phyloP scores from a whole-genome alignment of 805 yeast genomes.

The Sungouiozyma intestinalis region DNA sequence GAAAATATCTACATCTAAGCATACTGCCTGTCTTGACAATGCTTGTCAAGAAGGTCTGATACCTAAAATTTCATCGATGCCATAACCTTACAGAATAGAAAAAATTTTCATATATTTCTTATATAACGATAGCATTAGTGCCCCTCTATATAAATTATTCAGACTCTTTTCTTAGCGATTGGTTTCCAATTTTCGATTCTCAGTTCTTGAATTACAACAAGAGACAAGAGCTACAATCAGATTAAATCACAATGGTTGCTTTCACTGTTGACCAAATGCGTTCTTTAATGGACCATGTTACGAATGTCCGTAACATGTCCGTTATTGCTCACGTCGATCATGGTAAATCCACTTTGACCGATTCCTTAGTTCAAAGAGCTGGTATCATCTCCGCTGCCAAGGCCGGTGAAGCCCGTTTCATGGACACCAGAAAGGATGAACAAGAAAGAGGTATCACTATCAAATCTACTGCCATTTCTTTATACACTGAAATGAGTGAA shows the following conservation, averaged over 20 bases:
- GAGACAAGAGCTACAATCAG: background rate
- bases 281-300: conserved; percentile 97
- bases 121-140: background rate
- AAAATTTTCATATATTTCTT: background rate
- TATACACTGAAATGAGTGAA: conserved; percentile 73
- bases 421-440: conserved; percentile 99
- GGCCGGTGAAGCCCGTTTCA: conserved; percentile 99
- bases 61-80: background rate
- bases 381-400: conserved; percentile 99
- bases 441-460: conserved; percentile 99
- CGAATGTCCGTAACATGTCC: conserved; percentile 99
- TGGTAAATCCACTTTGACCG: conserved; percentile 99
- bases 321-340: conserved; percentile 99
- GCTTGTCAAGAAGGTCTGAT: background rate
- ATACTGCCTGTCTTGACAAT: background rate
- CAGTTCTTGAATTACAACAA: background rate
- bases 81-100: background rate
- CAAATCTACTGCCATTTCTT: conserved; percentile 97
- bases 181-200: background rate
- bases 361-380: conserved; percentile 97
- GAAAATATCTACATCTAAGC: background rate
- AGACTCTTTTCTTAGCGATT: background rate
- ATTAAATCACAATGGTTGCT: conserved; percentile 26
- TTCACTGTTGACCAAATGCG: conserved; percentile 88
- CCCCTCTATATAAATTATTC: background rate